These are phyloP conservation scores for Clarireedia homoeocarpa DNA, from an alignment of 2,329 filamentous ascomycete species.

Conservation along the genomic window DNA sequence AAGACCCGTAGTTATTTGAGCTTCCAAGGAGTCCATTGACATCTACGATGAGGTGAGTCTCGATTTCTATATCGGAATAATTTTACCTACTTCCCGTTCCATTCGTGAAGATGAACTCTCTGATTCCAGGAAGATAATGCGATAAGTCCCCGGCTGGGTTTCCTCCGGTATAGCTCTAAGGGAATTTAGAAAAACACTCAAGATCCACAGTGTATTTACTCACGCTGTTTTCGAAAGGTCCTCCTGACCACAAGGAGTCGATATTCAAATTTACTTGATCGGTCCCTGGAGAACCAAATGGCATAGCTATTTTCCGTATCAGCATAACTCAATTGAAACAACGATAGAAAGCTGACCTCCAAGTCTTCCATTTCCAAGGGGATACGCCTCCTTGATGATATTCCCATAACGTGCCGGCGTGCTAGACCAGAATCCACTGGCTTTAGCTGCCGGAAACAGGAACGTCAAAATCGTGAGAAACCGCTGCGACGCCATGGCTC, in stretches of 20 bases:
- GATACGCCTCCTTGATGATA: conserved; percentile 34
- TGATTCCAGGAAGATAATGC: conserved; percentile 34
- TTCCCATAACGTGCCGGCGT: conserved; percentile 13
- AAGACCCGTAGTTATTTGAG: conserved; percentile 37
- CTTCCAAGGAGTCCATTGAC: conserved; percentile 34
- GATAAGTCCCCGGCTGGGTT: conserved; percentile 34
- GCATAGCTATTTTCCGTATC: conserved; percentile 28
- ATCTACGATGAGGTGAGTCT: conserved; percentile 19
- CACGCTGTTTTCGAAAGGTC: conserved; percentile 35
- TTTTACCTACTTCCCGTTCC: conserved; percentile 36
- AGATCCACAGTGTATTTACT: background rate
- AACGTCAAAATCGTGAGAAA: too few relatives aligned
- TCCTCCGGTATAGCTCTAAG: conserved; percentile 35
- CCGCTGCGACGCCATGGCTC: too few relatives aligned
- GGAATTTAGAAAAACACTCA: background rate
- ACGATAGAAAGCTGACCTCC: conserved; percentile 28
- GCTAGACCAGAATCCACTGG: conserved; percentile 12
- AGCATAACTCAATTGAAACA: background rate
- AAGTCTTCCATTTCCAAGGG: conserved; percentile 41
- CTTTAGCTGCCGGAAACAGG: too few relatives aligned
- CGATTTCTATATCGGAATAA: background rate
- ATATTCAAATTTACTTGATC: conserved; percentile 40
- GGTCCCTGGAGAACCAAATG: conserved; percentile 35
- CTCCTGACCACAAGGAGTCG: conserved; percentile 35
- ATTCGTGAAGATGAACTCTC: conserved; percentile 40